phyloP scores from a whole-genome alignment of 192 early-diverging fungal genomes.

The Radiomyces spectabilis region DNA sequence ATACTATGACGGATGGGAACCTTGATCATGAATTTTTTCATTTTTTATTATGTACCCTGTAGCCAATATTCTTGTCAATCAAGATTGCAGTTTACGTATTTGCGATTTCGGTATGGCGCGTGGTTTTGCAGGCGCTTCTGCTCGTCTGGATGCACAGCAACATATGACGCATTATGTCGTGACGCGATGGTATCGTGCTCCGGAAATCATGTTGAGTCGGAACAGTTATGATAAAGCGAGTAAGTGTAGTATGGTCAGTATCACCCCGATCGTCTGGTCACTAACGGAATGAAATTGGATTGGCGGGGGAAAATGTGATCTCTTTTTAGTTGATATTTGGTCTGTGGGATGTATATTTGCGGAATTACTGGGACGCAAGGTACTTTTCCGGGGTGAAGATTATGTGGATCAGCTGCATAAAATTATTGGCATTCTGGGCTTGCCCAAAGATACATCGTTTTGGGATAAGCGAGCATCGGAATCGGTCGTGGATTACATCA shows the following conservation, averaged over 20 bases:
- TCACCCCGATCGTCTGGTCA: no score
- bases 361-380: conserved; percentile 73
- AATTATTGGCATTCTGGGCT: conserved; percentile 80
- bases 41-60: no score
- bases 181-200: conserved; percentile 92
- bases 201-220: conserved; percentile 89
- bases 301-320: no score
- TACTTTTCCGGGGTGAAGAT: conserved; percentile 85
- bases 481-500: conserved; percentile 23
- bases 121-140: conserved; percentile 60
- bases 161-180: conserved; percentile 93
- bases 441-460: conserved; percentile 58
- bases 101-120: conserved; percentile 96
- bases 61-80: conserved; percentile 81
- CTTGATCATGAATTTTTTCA: no score
- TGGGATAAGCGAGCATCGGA: conserved; percentile 16
- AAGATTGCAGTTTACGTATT: conserved; percentile 87
- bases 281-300: no score
- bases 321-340: conserved; percentile 92
- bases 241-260: no score
- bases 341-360: conserved; percentile 94
- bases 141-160: conserved; percentile 57
- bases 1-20: no score
- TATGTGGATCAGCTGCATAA: conserved; percentile 91
- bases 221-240: conserved; percentile 88